These are phyloP conservation scores for Cochlearia excelsa DNA, from an alignment of 345 rosid species.

Conservation along the genomic window DNA sequence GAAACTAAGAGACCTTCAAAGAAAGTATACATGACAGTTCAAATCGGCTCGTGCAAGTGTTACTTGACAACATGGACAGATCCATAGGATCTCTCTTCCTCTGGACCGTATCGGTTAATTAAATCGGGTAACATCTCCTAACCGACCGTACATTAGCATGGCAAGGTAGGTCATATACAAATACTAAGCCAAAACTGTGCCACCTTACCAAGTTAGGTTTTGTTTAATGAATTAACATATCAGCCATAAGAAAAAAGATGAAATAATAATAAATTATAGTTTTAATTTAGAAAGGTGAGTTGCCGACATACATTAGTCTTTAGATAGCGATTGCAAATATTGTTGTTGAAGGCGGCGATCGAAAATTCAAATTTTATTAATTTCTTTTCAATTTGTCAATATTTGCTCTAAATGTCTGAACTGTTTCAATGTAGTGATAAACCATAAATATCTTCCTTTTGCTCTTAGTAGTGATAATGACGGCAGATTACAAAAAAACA, in stretches of 20 bases:
- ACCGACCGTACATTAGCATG: no score
- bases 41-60: slow-evolving; percentile 61
- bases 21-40: slow-evolving; percentile 52
- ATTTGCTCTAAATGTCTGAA: no score
- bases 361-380: background rate
- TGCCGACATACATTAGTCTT: background rate
- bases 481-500: background rate
- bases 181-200: no score
- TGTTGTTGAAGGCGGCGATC: background rate
- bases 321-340: background rate
- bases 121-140: no score
- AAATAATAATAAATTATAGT: no score
- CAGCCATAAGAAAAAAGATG: background rate
- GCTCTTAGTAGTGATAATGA: background rate
- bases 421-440: no score
- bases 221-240: background rate
- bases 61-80: slow-evolving; percentile 38
- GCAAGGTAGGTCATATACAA: no score
- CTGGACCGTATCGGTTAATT: no score
- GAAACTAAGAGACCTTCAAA: slow-evolving; percentile 74
- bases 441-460: no score
- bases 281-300: background rate
- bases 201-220: background rate
- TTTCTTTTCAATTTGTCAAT: background rate
- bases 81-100: no score